Base-by-base conservation (phyloP, 1,139 yeast genomes). In the Pichia sp. region DNA sequence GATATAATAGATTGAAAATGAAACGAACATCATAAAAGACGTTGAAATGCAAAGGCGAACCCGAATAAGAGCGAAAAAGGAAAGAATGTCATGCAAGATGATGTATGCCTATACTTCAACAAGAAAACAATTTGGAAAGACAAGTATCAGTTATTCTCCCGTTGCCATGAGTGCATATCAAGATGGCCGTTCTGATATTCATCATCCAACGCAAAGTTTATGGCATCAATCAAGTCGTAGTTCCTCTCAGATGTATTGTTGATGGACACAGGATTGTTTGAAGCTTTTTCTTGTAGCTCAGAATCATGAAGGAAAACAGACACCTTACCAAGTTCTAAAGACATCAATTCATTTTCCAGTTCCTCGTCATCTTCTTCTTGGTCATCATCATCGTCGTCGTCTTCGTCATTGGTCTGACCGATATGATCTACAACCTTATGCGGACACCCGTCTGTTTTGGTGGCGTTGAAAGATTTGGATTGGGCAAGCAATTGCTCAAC, bases 191-290 rank as follows among this genome's bases (percentile, higher is more conserved):
- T 32, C 37, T 14, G 39, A 34, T 19, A 33, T 26, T 52, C 53
- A 22, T 50, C 55, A 34, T 50, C 51, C 27, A 52, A 43, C 8
- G 50, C 50, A 35, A 41, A 45, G 29, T 44, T 40, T 15, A 51
- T 46, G 3, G 44, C 47, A 22, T 48, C 52, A 23, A 47, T 42
- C 16, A 47, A 31, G 30, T 43, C 42, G 19, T 28, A 34, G 13
- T 39, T 32, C 7, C 37, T 29, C 4, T 17, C 22, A 15, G 22
- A 21, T 7, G 21, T 12, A 5, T 27, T 18, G n/a, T 40, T 29
- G 8, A 40, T 38, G 5, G 35, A 33, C 10, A 42, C 31, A 12
- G 31, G 36, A 10, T 29, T 12, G 15, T 33, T 33, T 3, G 29
- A 13, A 12, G 27, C 29, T 36, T 46, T 35, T 4, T 28, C 5